Percentiles rank a stretch among this genome's conserved stretches.
These are phyloP conservation scores for Trametes cinnabarina DNA, from an alignment of 768 basidiomycete species.

Conservation along the genomic window DNA sequence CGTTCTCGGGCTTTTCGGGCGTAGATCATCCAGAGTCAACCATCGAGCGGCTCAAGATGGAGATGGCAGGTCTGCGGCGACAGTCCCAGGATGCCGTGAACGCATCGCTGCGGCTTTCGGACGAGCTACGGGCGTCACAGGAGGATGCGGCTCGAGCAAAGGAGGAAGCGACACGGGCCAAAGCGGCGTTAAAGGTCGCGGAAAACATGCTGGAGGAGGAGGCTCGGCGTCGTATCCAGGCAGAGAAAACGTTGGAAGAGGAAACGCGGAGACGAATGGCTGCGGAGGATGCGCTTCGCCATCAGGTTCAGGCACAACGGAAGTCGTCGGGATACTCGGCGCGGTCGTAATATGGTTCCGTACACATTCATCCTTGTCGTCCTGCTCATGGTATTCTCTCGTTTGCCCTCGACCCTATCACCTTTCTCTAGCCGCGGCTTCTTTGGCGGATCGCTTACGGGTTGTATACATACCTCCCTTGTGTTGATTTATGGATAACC, in stretches of 20 bases:
- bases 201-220: conserved; percentile 66
- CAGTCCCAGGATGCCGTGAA: conserved; percentile 70
- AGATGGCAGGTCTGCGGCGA: conserved; percentile 60
- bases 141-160: conserved; percentile 42
- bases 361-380: neutral
- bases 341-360: conserved; percentile 7
- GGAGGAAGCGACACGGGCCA: conserved; percentile 54
- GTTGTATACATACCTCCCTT: conserved; percentile 13
- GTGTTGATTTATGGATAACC: conserved; percentile 18
- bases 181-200: conserved; percentile 50
- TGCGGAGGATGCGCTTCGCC: conserved; percentile 49
- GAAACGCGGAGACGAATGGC: conserved; percentile 44
- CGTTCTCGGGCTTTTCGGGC: conserved; percentile 23
- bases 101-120: conserved; percentile 61
- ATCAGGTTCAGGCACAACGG: conserved; percentile 22
- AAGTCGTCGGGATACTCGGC: conserved; percentile 18
- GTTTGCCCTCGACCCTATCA: neutral
- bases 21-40: conserved; percentile 37
- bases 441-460: conserved; percentile 8
- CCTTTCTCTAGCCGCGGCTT: neutral
- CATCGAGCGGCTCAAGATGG: conserved; percentile 63
- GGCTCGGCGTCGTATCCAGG: conserved; percentile 52
- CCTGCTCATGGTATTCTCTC: neutral
- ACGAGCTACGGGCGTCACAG: conserved; percentile 66
- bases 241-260: conserved; percentile 52